Conservation (phyloP, 306 rosid genomes). For the Hippophae gyantsensis region DNA sequence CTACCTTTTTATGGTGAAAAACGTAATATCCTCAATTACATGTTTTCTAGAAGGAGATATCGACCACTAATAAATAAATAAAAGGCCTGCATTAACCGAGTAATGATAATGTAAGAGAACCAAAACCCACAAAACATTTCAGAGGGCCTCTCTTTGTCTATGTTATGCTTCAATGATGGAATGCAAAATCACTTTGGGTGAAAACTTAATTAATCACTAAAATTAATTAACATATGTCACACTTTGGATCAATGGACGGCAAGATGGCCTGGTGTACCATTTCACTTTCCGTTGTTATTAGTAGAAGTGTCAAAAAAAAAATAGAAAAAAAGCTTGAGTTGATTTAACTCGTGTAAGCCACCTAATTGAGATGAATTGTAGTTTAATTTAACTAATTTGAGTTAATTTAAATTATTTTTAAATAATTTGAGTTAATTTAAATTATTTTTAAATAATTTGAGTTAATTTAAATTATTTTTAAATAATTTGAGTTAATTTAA, state of each 20-base stretch:
- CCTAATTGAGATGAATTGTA: no score
- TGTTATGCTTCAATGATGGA: slow-evolving; percentile 31
- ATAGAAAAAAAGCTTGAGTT: no score
- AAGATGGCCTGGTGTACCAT: no score
- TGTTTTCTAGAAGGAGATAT: slow-evolving; percentile 55
- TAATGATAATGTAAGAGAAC: slow-evolving; percentile 31
- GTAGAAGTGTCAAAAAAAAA: no score
- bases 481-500: no score
- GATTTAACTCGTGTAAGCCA: no score
- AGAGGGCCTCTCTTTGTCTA: slow-evolving; percentile 40
- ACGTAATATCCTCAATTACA: slow-evolving; percentile 40
- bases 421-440: no score
- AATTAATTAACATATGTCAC: slow-evolving; percentile 13
- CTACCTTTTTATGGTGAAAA: slow-evolving; percentile 26
- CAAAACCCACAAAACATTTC: slow-evolving; percentile 12
- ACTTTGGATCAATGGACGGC: slow-evolving; percentile 6
- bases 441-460: no score
- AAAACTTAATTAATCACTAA: background rate
- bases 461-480: no score
- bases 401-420: no score
- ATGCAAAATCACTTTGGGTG: slow-evolving; percentile 30
- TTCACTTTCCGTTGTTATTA: no score
- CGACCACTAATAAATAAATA: slow-evolving; percentile 34
- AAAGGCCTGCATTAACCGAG: slow-evolving; percentile 9
- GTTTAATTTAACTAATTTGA: no score